phyloP scores from a whole-genome alignment of 2,329 filamentous ascomycete genomes.

The Penicillium sp. region DNA sequence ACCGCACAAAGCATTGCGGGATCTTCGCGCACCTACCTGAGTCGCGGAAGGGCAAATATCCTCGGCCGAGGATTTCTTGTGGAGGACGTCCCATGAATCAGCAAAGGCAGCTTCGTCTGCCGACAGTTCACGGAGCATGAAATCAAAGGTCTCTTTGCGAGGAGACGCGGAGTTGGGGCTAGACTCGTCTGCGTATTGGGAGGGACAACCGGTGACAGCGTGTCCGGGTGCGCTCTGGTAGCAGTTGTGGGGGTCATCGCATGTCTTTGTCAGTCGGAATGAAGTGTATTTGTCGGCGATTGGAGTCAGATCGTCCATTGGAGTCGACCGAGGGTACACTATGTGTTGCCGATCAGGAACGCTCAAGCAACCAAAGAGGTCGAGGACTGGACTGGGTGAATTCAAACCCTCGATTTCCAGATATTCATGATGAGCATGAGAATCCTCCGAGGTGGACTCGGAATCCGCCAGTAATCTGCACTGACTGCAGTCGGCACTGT shows the following conservation, averaged over 20 bases:
- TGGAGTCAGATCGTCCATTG: too few species aligned
- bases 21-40: neutral
- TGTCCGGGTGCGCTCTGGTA: too few species aligned
- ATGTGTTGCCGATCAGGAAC: neutral
- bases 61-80: neutral
- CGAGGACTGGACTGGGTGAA: neutral
- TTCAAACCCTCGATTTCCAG: slow-evolving; percentile 8
- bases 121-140: neutral
- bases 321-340: too few species aligned
- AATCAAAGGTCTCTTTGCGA: neutral
- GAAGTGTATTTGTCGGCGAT: too few species aligned
- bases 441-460: neutral
- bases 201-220: too few species aligned
- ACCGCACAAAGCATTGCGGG: neutral
- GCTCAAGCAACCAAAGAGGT: slow-evolving; percentile 6
- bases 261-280: too few species aligned
- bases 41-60: neutral
- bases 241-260: too few species aligned
- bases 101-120: neutral
- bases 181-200: neutral
- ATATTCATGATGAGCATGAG: neutral
- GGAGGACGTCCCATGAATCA: neutral
- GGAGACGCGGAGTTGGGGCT: neutral
- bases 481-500: slow-evolving; percentile 5
- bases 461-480: slow-evolving; percentile 5